These are phyloP conservation scores for Epichloe aotearoae DNA, from an alignment of 2,329 filamentous ascomycete genomes.

Conservation along the genomic window DNA sequence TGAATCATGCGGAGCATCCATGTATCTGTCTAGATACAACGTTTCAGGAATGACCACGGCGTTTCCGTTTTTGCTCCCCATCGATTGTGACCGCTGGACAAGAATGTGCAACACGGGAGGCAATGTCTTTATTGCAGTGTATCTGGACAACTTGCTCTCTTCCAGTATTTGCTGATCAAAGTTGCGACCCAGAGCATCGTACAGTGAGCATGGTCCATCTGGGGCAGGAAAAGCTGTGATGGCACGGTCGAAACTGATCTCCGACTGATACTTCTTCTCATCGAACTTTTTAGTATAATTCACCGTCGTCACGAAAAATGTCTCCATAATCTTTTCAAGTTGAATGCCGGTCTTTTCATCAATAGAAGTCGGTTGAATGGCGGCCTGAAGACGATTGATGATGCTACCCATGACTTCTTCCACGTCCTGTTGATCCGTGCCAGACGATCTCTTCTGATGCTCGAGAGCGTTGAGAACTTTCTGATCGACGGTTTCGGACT, in stretches of 20 bases:
- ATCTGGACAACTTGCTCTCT: constrained; percentile 47
- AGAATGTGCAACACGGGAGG: constrained; percentile 83
- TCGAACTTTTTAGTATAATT: constrained; percentile 44
- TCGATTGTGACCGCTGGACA: constrained; percentile 69
- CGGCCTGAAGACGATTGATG: constrained; percentile 78
- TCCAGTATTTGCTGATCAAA: constrained; percentile 71
- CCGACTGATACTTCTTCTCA: constrained; percentile 25
- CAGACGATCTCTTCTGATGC: constrained; percentile 32
- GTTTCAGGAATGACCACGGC: constrained; percentile 67
- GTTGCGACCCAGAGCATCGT: constrained; percentile 71
- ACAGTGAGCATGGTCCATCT: constrained; percentile 47
- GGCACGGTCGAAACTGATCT: constrained; percentile 45
- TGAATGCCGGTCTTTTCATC: constrained; percentile 55
- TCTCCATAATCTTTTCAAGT: constrained; percentile 63
- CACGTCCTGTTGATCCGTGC: constrained; percentile 77
- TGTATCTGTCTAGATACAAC: constrained; percentile 80
- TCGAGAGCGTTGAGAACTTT: constrained; percentile 32
- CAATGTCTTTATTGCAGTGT: constrained; percentile 59
- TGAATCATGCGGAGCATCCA: constrained; percentile 51
- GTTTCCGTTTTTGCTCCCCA: constrained; percentile 62
- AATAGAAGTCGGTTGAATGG: constrained; percentile 61
- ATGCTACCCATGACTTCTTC: constrained; percentile 92
- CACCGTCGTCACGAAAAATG: constrained; percentile 49
- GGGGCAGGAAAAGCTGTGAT: constrained; percentile 47
- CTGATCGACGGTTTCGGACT: constrained; percentile 28